Percentiles rank a stretch among this genome's conserved stretches.
Conservation (phyloP, 352 stramenopile genomes). For the Globisporangium middletonii region DNA sequence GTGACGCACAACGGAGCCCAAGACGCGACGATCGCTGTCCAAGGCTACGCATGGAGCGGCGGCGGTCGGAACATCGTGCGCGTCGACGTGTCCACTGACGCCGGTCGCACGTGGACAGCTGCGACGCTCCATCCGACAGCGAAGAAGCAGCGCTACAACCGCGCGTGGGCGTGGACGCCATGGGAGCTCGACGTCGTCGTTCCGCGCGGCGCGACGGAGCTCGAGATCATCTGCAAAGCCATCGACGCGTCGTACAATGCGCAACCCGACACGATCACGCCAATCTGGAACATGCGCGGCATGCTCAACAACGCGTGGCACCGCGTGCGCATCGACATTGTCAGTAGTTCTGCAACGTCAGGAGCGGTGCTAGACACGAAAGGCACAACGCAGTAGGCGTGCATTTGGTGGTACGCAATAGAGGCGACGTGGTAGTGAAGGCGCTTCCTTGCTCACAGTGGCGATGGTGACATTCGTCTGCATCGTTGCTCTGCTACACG, state of each 20-base stretch:
- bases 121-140: slow-evolving; percentile 80
- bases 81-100: slow-evolving; percentile 94
- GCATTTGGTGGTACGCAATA: slow-evolving; percentile 10
- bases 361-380: background rate
- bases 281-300: slow-evolving; percentile 97
- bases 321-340: slow-evolving; percentile 63
- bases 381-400: slow-evolving; percentile 27
- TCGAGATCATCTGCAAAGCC: slow-evolving; percentile 92
- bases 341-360: background rate
- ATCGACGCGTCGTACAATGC: slow-evolving; percentile 95
- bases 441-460: background rate
- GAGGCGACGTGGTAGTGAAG: background rate
- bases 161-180: slow-evolving; percentile 94
- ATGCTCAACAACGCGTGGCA: slow-evolving; percentile 98
- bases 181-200: slow-evolving; percentile 92
- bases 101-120: slow-evolving; percentile 90
- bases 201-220: slow-evolving; percentile 54
- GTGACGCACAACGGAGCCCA: slow-evolving; percentile 24
- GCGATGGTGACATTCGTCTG: background rate
- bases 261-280: slow-evolving; percentile 93
- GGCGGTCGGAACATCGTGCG: slow-evolving; percentile 94
- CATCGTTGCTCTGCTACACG: slow-evolving; percentile 1
- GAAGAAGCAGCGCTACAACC: slow-evolving; percentile 82
- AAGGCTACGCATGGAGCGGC: slow-evolving; percentile 93
- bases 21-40: slow-evolving; percentile 64